phyloP scores from a whole-genome alignment of 2,329 filamentous ascomycete genomes.

The Paecilomyces fulvus region DNA sequence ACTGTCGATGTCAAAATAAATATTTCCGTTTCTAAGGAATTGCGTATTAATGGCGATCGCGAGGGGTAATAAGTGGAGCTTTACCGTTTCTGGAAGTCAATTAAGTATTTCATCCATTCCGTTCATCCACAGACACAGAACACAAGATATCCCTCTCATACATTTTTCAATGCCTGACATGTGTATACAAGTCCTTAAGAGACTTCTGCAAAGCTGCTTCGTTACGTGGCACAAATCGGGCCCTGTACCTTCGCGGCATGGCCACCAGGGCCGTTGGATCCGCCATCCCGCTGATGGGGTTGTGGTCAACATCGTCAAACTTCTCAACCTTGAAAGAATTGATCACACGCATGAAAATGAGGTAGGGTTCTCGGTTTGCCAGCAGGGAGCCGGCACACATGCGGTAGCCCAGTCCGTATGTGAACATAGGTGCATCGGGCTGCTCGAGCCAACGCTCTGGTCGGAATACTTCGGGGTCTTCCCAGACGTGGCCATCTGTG shows the following conservation, averaged over 20 bases:
- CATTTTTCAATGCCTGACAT: background rate
- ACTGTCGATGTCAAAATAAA: background rate
- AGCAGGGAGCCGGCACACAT: slow-evolving; percentile 59
- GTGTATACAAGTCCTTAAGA: background rate
- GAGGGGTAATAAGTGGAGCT: background rate
- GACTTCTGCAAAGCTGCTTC: slow-evolving; percentile 13
- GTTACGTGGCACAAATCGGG: slow-evolving; percentile 50
- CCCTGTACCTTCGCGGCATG: slow-evolving; percentile 51
- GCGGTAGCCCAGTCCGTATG: slow-evolving; percentile 57
- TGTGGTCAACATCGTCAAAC: slow-evolving; percentile 46
- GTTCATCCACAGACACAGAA: too few relatives aligned
- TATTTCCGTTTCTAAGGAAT: background rate
- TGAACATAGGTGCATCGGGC: slow-evolving; percentile 56
- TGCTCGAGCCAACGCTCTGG: slow-evolving; percentile 57
- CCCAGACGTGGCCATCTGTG: slow-evolving; percentile 48
- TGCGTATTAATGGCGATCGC: background rate
- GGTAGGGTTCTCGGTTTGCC: slow-evolving; percentile 57
- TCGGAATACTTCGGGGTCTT: slow-evolving; percentile 50
- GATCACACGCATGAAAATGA: slow-evolving; percentile 54
- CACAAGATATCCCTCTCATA: background rate
- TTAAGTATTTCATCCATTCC: too few relatives aligned
- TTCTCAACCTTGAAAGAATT: slow-evolving; percentile 53
- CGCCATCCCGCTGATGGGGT: slow-evolving; percentile 51
- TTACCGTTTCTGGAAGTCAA: background rate
- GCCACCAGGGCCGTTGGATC: slow-evolving; percentile 56